These are phyloP conservation scores for Colletotrichum sp. DNA, from an alignment of 2,329 filamentous ascomycete species.

Conservation along the genomic window DNA sequence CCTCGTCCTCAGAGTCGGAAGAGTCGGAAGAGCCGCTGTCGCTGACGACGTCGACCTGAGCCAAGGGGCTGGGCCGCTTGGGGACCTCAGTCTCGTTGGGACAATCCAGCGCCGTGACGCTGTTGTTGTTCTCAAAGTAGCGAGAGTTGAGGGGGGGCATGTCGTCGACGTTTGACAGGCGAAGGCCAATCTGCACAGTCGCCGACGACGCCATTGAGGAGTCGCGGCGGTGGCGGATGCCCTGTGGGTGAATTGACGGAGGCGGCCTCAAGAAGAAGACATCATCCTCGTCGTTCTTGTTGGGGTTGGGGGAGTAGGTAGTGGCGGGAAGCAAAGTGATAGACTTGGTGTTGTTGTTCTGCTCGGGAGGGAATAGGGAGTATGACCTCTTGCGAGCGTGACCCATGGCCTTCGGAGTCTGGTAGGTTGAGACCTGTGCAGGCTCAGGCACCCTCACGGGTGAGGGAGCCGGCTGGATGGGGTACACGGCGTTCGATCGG, in stretches of 20 bases:
- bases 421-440: conserved; percentile 11
- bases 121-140: conserved; percentile 35
- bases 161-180: conserved; percentile 65
- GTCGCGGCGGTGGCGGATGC: conserved; percentile 55
- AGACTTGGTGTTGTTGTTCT: conserved; percentile 31
- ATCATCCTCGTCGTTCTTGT: background rate
- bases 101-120: conserved; percentile 43
- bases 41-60: conserved; percentile 15
- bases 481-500: conserved; percentile 36
- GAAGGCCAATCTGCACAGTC: conserved; percentile 74
- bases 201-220: conserved; percentile 70
- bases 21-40: conserved; percentile 20
- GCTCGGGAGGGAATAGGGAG: conserved; percentile 41
- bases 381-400: conserved; percentile 43
- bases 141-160: conserved; percentile 42
- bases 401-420: conserved; percentile 23
- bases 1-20: conserved; percentile 24
- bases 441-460: conserved; percentile 14
- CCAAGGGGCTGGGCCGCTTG: conserved; percentile 36
- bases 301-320: conserved; percentile 42
- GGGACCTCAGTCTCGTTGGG: conserved; percentile 26
- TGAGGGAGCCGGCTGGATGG: conserved; percentile 8
- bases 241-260: conserved; percentile 27
- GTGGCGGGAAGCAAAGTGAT: conserved; percentile 50
- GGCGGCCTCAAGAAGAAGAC: conserved; percentile 13